Base-by-base conservation (phyloP, 2,329 filamentous ascomycete species). In the Monilinia vaccinii-corymbosi region DNA sequence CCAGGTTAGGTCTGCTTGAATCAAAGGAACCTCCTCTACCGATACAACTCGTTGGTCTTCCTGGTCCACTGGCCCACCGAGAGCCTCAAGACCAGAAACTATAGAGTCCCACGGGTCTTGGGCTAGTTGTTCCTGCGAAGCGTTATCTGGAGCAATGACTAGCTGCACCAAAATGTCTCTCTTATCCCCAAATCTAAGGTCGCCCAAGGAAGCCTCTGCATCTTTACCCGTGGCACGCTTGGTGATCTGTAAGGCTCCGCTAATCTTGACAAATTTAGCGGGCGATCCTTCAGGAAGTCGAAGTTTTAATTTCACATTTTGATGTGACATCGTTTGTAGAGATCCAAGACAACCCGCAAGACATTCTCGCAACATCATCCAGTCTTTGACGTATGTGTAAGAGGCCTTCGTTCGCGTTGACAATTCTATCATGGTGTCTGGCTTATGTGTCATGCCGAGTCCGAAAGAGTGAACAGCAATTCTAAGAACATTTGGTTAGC, bases 321-420 rank as follows among this genome's bases (percentile, higher is more conserved):
- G 94, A 72, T 99, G 94, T n/a, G 94, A 97, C 32, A 91, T 87
- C 2, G 90, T 91, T 74, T 99, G 94, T 71, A 97, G 82, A 16
- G 91, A 86, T 50, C 94, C 94, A 32, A 99, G 78, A 70, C 93
- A 97, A 47, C 94, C 94, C 28, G 92, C 94, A 48, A 97, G 81
- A 72, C 94, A 97, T 73, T 99, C 94, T 32, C 94, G 87, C 40
- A 99, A 81, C 93, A 97, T 99, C 93, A 97, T 97, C 94, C 94
- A 99, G 73, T 99, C 94, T 75, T 97, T 99, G 67, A 99, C 92
- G 70, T 97, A 99, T 1, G 91, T 95, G 71, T 97, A 99, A 1
- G 91, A 95, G 5, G 92, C 94, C 76, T 97, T 99, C 4, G 94
- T 99, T 62, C 91, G 83, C 8, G 89, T 94, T 0, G 94, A 97